phyloP scores from a whole-genome alignment of 1,284 basidiomycete species.

The Stygiomarasmius scandens region DNA sequence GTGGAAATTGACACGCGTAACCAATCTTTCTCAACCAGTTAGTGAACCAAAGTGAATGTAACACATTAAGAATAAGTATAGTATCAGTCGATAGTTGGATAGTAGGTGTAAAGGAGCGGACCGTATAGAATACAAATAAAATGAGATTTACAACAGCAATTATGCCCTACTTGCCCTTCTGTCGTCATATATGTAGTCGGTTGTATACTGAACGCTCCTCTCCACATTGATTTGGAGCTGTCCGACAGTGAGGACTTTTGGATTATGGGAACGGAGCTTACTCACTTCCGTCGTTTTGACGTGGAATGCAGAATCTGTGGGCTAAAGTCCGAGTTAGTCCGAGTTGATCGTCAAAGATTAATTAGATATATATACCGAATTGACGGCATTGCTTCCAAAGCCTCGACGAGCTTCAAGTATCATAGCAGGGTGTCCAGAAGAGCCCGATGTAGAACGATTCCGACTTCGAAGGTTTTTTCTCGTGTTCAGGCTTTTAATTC shows the following conservation, averaged over 20 bases:
- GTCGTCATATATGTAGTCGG: background rate
- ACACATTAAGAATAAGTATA: no score
- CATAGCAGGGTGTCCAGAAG: background rate
- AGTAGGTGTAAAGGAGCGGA: no score
- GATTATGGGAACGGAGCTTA: background rate
- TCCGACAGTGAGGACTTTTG: background rate
- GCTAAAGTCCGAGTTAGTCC: background rate
- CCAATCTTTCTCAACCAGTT: no score
- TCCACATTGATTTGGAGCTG: constrained; percentile 17
- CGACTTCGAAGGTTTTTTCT: background rate
- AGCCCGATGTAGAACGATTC: background rate
- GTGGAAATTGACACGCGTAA: no score
- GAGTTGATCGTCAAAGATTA: no score
- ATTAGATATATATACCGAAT: no score
- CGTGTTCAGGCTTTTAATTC: background rate
- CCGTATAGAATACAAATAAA: no score
- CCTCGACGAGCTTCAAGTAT: background rate
- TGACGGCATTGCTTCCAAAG: no score
- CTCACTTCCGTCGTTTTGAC: background rate
- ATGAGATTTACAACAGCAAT: no score
- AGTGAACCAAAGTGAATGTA: no score
- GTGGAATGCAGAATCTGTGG: background rate
- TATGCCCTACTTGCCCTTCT: background rate
- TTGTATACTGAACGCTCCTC: constrained; percentile 11
- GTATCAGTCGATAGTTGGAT: no score